phyloP scores from a whole-genome alignment of 306 rosid genomes.

The Fragaria nilgerrensis region DNA sequence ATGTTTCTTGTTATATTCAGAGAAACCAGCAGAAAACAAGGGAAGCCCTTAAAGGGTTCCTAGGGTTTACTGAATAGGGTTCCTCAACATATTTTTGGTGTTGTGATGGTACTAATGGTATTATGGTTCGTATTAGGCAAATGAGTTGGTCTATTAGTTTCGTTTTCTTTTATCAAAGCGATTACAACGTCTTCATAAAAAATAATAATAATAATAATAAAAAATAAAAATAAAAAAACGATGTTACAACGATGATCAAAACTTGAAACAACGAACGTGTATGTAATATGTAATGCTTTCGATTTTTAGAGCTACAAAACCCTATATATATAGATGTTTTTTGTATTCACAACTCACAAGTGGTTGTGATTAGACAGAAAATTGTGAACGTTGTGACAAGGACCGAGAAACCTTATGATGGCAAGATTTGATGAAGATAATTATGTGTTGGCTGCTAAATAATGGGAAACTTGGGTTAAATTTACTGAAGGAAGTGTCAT shows the following conservation, averaged over 20 bases:
- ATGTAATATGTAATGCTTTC: not conserved
- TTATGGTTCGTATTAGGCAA: not conserved
- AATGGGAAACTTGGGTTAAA: constrained; percentile 9
- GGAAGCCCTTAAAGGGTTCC: not conserved
- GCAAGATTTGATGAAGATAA: constrained; percentile 19
- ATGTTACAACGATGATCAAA: too few species aligned
- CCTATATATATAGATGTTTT: not conserved
- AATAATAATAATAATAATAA: too few species aligned
- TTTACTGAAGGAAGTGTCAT: constrained; percentile 20
- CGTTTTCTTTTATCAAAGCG: too few species aligned
- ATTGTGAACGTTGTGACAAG: constrained; percentile 18
- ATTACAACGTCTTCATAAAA: too few species aligned
- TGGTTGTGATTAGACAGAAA: constrained; percentile 14
- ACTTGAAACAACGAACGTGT: not conserved
- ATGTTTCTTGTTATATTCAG: too few species aligned
- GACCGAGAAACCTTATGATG: constrained; percentile 25
- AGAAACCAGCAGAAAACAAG: not conserved
- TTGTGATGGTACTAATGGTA: not conserved
- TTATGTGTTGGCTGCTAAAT: constrained; percentile 9
- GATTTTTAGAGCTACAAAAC: not conserved
- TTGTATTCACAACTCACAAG: constrained; percentile 8
- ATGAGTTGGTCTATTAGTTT: not conserved
- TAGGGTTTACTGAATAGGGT: not conserved
- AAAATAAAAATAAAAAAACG: too few species aligned
- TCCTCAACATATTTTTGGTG: not conserved